Evolutionary conservation across 768 basidiomycete genomes (phyloP), one percentile per base, ranked within the genome.

Genomic region (Lactarius deliciosus): DNA sequence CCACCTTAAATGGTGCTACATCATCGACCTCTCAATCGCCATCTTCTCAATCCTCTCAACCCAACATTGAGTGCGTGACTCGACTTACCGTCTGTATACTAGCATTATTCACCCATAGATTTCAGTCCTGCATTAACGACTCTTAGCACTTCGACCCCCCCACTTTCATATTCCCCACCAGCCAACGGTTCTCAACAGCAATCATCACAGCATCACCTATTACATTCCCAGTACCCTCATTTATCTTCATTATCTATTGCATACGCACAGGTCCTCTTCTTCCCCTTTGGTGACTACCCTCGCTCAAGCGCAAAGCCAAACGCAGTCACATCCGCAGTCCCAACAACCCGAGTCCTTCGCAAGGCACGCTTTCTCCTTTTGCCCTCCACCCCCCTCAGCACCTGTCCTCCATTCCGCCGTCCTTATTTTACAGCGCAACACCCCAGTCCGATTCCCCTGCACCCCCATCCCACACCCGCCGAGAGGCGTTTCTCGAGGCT

Each of bases 1-100:
- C 91, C n/a, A 85, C 86, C 56, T 76, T 91, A 57, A 90, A 91
- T 74, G 89, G 88, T 18, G 88, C 90, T n/a, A 89, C 88, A 13
- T 83, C 79, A 1, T 76, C 81, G 18, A 75, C 81, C 40, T 73
- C 80, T 69, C 78, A 50, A 34, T 60, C 75, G 7, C 74, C 78
- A 13, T 73, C 73, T n/a, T 76, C 77, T 34, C 74, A 77, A 41
- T 64, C 74, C 3, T 77, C 79, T 34, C 73, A 75, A 32, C 62
- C 60, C 13, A 65, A 66, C 18, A 71, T 71, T 13, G 70, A 71
- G 70, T 71, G 53, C 60, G 70, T 69, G 32, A 11, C 18, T 28
- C 43, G 7, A 15, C 47, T n/a, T 6, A 25, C 53, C 22, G 50
- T 57, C 41, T 16, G 41, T 28, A 55, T 32, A 57, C 68, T 70